Base-by-base conservation (phyloP, 2,329 filamentous ascomycete genomes). In the Aspergillus flavus region DNA sequence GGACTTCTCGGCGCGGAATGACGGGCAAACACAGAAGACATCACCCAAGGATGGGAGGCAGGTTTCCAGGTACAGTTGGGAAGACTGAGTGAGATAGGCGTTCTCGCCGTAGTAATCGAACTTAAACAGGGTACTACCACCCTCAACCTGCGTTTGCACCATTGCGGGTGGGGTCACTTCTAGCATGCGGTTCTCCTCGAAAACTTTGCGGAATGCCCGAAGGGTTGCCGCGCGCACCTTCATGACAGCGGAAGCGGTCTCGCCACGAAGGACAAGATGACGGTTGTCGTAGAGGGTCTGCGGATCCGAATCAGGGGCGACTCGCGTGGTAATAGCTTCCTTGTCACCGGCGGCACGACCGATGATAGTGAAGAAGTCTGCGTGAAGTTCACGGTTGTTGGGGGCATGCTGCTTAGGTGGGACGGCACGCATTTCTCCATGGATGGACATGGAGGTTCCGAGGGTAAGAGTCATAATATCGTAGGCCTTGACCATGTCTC, bases 21-120 rank as follows among this genome's bases (percentile, higher is more conserved):
- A 98, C 79, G 97, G 97, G 80, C 97, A 94, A 73, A 99, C 94
- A 77, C 94, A 98, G 86, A 96, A 99, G 59, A 97, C 93, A 76
- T 97, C 92, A 71, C 95, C 95, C 73, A 98, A 85, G 58, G 91
- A 92, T 12, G 94, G 93, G 36, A 99, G 84, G 69, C 90, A 93
- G 36, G 95, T 99, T 84, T 99, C 95, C 63, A 99, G 91, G 81
- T 99, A 99, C 59, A 99, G 88, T 81, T 99, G 95, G 39, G 92
- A 96, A 4, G 94, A 97, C 81, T 99, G 95, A 4, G 95, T 98
- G 66, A 99, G 88, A 83, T 94, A 99, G 64, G 95, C 91, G 71
- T 90, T 87, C 80, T 97, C 91, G 71, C 89, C 90, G 80, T 97
- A 97, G 84, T 95, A 96, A 75, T 91, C 85, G 73, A 96, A 91